Conservation (phyloP, 1,284 basidiomycete species). For the Ustilago curta region DNA sequence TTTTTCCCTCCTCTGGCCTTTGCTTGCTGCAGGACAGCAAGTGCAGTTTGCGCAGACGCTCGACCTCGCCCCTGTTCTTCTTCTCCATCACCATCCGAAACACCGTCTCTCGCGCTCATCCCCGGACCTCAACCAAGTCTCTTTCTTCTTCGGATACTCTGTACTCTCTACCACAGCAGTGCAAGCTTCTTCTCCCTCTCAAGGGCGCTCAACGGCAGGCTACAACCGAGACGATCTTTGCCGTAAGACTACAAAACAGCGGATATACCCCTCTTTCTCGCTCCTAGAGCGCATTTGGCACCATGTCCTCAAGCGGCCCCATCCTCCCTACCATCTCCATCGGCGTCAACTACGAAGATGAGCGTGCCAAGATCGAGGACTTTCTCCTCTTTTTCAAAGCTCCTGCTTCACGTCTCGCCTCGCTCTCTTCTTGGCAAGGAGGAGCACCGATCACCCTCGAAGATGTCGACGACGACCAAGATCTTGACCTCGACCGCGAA, state of each 20-base stretch:
- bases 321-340: slow-evolving; percentile 73
- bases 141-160: not conserved
- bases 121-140: not conserved
- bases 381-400: slow-evolving; percentile 65
- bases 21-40: not conserved
- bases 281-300: not conserved
- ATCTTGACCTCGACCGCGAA: slow-evolving; percentile 32
- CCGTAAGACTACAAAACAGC: not conserved
- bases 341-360: slow-evolving; percentile 73
- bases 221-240: no score
- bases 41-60: slow-evolving; percentile 1
- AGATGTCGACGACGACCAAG: slow-evolving; percentile 26
- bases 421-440: slow-evolving; percentile 19
- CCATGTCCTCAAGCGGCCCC: slow-evolving; percentile 44
- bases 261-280: slow-evolving; percentile 9
- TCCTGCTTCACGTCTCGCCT: slow-evolving; percentile 36
- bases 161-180: not conserved
- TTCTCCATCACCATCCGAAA: slow-evolving; percentile 3
- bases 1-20: no score
- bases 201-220: not conserved
- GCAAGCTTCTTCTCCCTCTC: not conserved
- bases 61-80: not conserved
- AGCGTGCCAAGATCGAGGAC: slow-evolving; percentile 67
- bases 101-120: not conserved
- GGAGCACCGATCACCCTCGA: slow-evolving; percentile 26